These are phyloP conservation scores for Loxodes magnus DNA, from an alignment of 73 alveolate genomes.

Conservation along the genomic window DNA sequence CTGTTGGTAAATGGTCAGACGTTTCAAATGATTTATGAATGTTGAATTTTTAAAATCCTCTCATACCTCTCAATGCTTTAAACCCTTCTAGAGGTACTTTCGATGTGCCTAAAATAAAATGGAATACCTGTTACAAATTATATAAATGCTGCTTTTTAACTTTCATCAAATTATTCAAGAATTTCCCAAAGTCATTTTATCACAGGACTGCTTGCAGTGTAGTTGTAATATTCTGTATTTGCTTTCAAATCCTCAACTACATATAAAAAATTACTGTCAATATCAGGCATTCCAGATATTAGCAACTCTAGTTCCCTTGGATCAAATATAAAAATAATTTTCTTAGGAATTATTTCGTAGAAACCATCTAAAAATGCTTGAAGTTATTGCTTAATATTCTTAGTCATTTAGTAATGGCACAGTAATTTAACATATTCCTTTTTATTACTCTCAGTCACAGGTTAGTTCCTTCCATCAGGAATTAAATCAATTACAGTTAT, in stretches of 20 bases:
- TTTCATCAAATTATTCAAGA: conserved; percentile 70
- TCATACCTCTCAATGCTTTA: conserved; percentile 84
- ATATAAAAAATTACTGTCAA: conserved; percentile 29
- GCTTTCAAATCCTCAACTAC: conserved; percentile 86
- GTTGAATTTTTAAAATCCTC: conserved; percentile 88
- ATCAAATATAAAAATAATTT: conserved; percentile 71
- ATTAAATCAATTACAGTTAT: conserved; percentile 67
- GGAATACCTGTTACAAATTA: conserved; percentile 69
- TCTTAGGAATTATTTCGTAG: conserved; percentile 91
- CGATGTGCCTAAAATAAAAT: no score
- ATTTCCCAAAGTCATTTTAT: conserved; percentile 91
- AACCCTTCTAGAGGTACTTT: conserved; percentile 98
- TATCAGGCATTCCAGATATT: conserved; percentile 93
- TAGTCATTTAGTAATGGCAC: conserved; percentile 38
- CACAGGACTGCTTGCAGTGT: conserved; percentile 59
- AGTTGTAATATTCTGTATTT: conserved; percentile 91
- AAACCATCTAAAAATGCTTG: conserved; percentile 72
- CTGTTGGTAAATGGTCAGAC: conserved; percentile 78
- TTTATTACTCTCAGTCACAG: conserved; percentile 76
- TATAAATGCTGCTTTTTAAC: conserved; percentile 54
- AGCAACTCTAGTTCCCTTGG: conserved; percentile 88
- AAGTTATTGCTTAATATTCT: conserved; percentile 43
- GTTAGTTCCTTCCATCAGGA: conserved; percentile 72
- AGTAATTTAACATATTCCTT: conserved; percentile 10
- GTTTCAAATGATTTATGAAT: conserved; percentile 68